phyloP scores from a whole-genome alignment of 352 stramenopile genomes.

The Phytopythium boreale region DNA sequence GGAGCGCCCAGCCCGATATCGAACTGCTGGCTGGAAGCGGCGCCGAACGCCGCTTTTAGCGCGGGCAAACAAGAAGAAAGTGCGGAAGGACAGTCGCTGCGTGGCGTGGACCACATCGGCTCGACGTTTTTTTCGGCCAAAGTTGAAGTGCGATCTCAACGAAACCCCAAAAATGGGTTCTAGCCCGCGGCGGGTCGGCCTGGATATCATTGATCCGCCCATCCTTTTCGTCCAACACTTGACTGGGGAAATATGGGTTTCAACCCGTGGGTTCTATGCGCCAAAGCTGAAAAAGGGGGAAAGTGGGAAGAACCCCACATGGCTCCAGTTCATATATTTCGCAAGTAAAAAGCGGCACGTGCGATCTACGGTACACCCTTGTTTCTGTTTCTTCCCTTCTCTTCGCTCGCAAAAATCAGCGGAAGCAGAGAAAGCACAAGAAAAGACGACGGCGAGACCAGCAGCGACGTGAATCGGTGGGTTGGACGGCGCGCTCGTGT shows the following conservation, averaged over 20 bases:
- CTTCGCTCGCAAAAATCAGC: conserved; percentile 3
- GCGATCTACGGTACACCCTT: neutral
- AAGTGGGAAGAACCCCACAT: neutral
- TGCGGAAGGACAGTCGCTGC: neutral
- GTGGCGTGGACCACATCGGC: neutral
- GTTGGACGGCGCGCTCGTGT: neutral
- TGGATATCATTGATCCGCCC: neutral
- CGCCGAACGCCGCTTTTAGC: too few species aligned
- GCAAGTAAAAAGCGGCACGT: neutral
- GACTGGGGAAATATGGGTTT: neutral
- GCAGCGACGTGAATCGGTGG: neutral
- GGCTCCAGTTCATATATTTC: neutral
- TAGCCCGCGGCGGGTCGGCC: neutral
- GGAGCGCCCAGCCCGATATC: too few species aligned
- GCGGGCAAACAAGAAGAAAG: neutral
- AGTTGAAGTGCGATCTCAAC: neutral
- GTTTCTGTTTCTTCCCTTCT: neutral
- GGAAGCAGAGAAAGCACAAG: conserved; percentile 1
- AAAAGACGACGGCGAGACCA: conserved; percentile 1
- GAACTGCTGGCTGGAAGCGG: too few species aligned
- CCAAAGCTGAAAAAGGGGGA: too few species aligned
- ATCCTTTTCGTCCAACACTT: neutral
- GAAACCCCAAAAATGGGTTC: neutral
- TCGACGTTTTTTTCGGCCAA: neutral
- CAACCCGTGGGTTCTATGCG: neutral